phyloP scores from a whole-genome alignment of 768 basidiomycete genomes.

The Lepiota venenata region DNA sequence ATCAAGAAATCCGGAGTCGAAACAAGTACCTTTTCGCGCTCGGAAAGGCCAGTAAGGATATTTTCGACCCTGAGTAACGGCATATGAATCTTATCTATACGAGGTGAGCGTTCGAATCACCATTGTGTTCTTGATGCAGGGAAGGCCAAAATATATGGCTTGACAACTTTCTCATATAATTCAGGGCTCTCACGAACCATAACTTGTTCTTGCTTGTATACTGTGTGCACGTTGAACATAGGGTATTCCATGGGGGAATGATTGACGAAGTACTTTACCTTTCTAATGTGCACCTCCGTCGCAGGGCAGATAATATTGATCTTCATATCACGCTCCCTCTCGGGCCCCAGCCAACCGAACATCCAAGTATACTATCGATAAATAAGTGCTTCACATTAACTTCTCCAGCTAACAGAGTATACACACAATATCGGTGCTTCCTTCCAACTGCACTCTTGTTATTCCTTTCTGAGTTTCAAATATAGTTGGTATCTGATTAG shows the following conservation, averaged over 20 bases:
- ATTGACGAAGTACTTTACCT: slow-evolving; percentile 38
- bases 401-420: not conserved
- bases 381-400: not conserved
- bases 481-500: slow-evolving; percentile 31
- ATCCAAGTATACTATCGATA: slow-evolving; percentile 72
- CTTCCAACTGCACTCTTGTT: slow-evolving; percentile 44
- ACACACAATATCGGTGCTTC: slow-evolving; percentile 67
- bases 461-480: slow-evolving; percentile 37
- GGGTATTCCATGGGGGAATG: not conserved
- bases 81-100: not conserved
- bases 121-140: slow-evolving; percentile 79
- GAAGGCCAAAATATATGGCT: slow-evolving; percentile 76
- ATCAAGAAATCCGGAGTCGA: slow-evolving; percentile 68
- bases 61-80: slow-evolving; percentile 68
- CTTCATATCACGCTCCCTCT: slow-evolving; percentile 62
- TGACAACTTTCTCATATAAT: slow-evolving; percentile 66
- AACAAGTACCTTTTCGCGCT: slow-evolving; percentile 69
- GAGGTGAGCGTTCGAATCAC: slow-evolving; percentile 32
- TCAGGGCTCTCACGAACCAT: slow-evolving; percentile 85
- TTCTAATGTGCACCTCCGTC: slow-evolving; percentile 85
- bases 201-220: slow-evolving; percentile 69
- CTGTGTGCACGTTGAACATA: slow-evolving; percentile 29
- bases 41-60: slow-evolving; percentile 73
- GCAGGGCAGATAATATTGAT: slow-evolving; percentile 86
- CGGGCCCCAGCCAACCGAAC: slow-evolving; percentile 60